Evolutionary conservation across 352 stramenopile genomes (phyloP).

Genomic region (Ophiocytium majus): DNA sequence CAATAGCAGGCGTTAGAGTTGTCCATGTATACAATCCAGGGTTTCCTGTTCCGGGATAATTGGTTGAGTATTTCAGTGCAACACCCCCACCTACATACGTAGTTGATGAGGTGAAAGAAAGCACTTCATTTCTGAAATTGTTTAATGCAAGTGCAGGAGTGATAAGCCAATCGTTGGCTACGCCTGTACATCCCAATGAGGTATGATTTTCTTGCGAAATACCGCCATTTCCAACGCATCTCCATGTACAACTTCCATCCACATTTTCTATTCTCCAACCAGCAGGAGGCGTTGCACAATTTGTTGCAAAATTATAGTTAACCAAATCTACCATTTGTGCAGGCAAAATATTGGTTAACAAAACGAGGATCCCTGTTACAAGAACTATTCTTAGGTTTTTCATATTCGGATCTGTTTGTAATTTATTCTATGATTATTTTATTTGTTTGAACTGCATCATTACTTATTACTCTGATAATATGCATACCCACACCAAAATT

Average conservation of each 20-base stretch:
- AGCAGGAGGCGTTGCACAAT: constrained; percentile 18
- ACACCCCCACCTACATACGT: constrained; percentile 18
- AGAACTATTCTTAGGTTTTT: constrained; percentile 22
- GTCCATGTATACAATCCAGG: constrained; percentile 19
- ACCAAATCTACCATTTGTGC: constrained; percentile 20
- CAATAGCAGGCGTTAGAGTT: constrained; percentile 19
- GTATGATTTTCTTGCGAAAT: constrained; percentile 22
- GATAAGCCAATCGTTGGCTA: constrained; percentile 19
- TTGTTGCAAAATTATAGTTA: constrained; percentile 23
- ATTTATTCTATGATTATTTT: constrained; percentile 24
- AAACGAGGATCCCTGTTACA: constrained; percentile 19
- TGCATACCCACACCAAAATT: constrained; percentile 20
- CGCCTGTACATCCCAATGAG: constrained; percentile 18
- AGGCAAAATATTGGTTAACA: constrained; percentile 22
- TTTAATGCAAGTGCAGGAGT: constrained; percentile 20
- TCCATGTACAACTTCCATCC: constrained; percentile 19
- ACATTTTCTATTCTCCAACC: constrained; percentile 21
- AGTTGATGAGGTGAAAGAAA: constrained; percentile 21
- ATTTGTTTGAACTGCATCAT: constrained; percentile 22
- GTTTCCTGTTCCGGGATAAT: constrained; percentile 19
- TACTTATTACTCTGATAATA: constrained; percentile 23
- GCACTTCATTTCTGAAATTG: constrained; percentile 21
- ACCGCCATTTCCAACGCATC: constrained; percentile 18
- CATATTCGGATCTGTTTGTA: constrained; percentile 21
- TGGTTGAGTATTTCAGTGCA: constrained; percentile 20